A percentile compares a stretch with the other conserved stretches of the same genome.
phyloP scores from a whole-genome alignment of 441 rosid species.

The Hypseocharis bilobata region DNA sequence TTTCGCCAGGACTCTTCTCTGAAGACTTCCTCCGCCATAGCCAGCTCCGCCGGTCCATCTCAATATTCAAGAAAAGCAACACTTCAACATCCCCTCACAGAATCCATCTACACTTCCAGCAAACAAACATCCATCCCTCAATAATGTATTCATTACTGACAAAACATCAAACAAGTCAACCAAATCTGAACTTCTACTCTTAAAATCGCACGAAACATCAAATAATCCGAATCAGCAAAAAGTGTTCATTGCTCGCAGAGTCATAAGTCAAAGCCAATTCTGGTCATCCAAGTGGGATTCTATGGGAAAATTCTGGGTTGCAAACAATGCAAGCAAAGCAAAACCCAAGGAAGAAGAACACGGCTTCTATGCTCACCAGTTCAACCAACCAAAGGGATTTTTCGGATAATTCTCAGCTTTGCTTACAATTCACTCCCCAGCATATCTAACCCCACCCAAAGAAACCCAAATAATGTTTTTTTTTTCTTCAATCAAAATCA shows the following conservation, averaged over 20 bases:
- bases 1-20: constrained; percentile 47
- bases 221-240: background rate
- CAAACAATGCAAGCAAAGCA: constrained; percentile 14
- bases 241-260: background rate
- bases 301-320: no score
- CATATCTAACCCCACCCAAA: constrained; percentile 2
- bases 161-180: background rate
- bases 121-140: constrained; percentile 6
- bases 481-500: background rate
- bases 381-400: background rate
- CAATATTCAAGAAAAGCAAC: constrained; percentile 23
- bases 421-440: constrained; percentile 19
- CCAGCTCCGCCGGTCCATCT: constrained; percentile 81
- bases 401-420: constrained; percentile 5
- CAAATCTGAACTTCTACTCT: background rate
- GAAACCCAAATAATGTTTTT: background rate
- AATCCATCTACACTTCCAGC: constrained; percentile 21
- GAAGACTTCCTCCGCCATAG: constrained; percentile 60
- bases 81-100: constrained; percentile 5
- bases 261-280: background rate
- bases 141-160: no score
- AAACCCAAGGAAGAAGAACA: constrained; percentile 8
- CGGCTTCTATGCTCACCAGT: background rate
- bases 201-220: background rate
- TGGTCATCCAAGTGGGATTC: no score